These are phyloP conservation scores for Fusarium tjaetaba DNA, from an alignment of 2,329 filamentous ascomycete species.

Conservation along the genomic window DNA sequence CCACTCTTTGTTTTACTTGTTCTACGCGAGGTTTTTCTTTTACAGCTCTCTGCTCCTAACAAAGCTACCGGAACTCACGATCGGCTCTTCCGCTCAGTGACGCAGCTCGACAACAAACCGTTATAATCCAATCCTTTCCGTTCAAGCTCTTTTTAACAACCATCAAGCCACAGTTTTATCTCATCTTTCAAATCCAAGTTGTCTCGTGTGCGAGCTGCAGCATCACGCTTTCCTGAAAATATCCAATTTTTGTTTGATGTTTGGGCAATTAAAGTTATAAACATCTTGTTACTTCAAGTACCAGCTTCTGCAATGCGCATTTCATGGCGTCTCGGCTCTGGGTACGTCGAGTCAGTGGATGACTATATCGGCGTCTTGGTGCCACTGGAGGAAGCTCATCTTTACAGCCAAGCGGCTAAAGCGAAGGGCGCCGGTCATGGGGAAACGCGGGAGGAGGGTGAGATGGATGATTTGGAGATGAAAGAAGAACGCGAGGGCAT, in stretches of 20 bases:
- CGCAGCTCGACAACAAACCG: conserved; percentile 26
- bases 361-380: conserved; percentile 63
- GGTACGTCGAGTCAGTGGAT: conserved; percentile 57
- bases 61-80: conserved; percentile 1
- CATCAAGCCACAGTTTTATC: background rate
- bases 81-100: conserved; percentile 29
- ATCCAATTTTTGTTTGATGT: background rate
- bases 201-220: background rate
- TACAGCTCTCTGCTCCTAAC: background rate
- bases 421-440: conserved; percentile 58
- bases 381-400: conserved; percentile 64
- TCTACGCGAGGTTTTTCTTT: background rate
- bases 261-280: conserved; percentile 12
- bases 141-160: conserved; percentile 2
- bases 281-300: background rate
- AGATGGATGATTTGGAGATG: conserved; percentile 53
- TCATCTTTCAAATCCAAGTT: background rate
- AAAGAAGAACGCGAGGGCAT: conserved; percentile 58
- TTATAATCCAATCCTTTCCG: conserved; percentile 1
- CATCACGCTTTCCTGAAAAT: conserved; percentile 2
- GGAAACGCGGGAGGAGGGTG: conserved; percentile 49
- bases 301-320: conserved; percentile 41
- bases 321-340: conserved; percentile 46
- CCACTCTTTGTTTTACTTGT: conserved; percentile 13
- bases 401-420: conserved; percentile 64